Conservation (phyloP, 2,329 filamentous ascomycete species). For the Xylariales sp. region DNA sequence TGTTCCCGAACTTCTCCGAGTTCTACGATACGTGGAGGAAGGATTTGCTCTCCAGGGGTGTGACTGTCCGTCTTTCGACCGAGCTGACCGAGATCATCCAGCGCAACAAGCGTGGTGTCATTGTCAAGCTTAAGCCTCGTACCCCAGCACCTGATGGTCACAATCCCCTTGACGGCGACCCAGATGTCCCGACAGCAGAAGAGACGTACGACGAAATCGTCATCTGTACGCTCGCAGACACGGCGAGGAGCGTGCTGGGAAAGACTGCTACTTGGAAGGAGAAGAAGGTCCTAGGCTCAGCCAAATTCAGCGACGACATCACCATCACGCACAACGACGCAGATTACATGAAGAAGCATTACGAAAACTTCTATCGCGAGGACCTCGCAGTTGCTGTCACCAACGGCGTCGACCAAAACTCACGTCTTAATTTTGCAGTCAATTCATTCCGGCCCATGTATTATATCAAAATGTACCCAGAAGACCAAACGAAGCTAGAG, state of each 20-base stretch:
- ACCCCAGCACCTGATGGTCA: conserved; percentile 27
- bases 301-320: conserved; percentile 65
- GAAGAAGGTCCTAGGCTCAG: conserved; percentile 63
- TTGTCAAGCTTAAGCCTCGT: conserved; percentile 37
- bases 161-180: conserved; percentile 25
- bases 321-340: conserved; percentile 65
- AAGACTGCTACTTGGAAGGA: conserved; percentile 56
- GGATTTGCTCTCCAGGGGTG: conserved; percentile 42
- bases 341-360: conserved; percentile 62
- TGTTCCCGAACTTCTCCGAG: conserved; percentile 51
- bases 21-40: conserved; percentile 51
- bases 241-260: conserved; percentile 56
- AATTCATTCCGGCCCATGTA: conserved; percentile 48
- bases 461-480: conserved; percentile 51
- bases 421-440: conserved; percentile 35
- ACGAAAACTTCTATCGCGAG: conserved; percentile 55
- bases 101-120: conserved; percentile 44
- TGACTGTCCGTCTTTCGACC: conserved; percentile 48
- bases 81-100: conserved; percentile 45
- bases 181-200: conserved; percentile 35
- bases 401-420: conserved; percentile 32
- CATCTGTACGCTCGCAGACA: conserved; percentile 61
- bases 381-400: conserved; percentile 33
- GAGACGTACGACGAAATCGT: conserved; percentile 64
- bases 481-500: conserved; percentile 46